Base-by-base conservation (phyloP, 176 grass and related monocot genomes). In the Leersia perrieri region DNA sequence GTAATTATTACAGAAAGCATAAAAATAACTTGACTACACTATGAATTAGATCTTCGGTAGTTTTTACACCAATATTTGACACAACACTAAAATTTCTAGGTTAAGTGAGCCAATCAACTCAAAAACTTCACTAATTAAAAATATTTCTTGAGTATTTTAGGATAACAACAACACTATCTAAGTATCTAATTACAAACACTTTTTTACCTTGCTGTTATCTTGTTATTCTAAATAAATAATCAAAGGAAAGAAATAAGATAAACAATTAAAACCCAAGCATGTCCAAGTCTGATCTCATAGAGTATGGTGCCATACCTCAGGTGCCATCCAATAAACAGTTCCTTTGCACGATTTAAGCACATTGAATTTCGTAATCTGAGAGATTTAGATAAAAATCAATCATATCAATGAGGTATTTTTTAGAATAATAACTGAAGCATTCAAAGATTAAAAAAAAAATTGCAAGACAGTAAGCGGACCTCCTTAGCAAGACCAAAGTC, bases 271-370 rank as follows among this genome's bases (percentile, higher is more conserved):
- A 64, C 70, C 28, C 22, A 1, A 73, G 62, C 51, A 81, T 36
- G 62, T 22, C 62, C 40, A 81, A 22, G 30, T 85, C 38, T 58
- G 15, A 79, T 51, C 11, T 41, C 31, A 81, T 55, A 64, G 60
- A 40, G 66, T 42, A 75, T 71, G 34, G 42, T 82, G 35, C 9
- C 39, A 82, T 93, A 99, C 97, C 97, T 99, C 97, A 44, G 97
- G 97, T 82, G 97, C 97, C 97, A 99, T 99, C 97, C 93, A 99
- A 71, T 90, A 99, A 60, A 96, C 97, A 74, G 93, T 99, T 88
- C 97, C 97, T 90, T 88, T 95, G 78, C 92, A 95, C 61, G 97
- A 99, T 79, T 99, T 99, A 80, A 96, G 68, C 3, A 53, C 75
- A 30, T 70, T 91, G 33, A 96, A 88, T 84, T 92, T 93, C 63